Conservation (phyloP, 2,329 filamentous ascomycete species). For the Hypoxylon sp. region DNA sequence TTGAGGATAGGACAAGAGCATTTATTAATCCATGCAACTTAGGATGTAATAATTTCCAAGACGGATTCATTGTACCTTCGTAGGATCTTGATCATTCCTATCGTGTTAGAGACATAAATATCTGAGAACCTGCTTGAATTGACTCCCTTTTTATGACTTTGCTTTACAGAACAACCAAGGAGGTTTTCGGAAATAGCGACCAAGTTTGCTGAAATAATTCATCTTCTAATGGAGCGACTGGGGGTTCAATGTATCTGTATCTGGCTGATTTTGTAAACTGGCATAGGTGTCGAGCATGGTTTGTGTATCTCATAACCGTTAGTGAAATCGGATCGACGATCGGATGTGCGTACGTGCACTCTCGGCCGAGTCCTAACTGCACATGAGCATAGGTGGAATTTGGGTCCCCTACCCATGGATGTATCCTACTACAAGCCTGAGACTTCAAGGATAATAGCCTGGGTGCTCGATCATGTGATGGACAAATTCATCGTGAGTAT, state of each 20-base stretch:
- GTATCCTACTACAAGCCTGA: not conserved
- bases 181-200: not conserved
- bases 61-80: not conserved
- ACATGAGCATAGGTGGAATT: not conserved
- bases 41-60: not conserved
- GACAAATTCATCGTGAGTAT: constrained; percentile 2
- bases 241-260: not conserved
- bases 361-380: not conserved
- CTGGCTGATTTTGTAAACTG: not conserved
- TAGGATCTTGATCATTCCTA: not conserved
- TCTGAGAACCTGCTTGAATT: not conserved
- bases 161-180: not conserved
- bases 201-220: not conserved
- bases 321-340: constrained; percentile 3
- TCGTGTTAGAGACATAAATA: not conserved
- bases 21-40: not conserved
- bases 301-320: not conserved
- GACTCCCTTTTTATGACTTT: not conserved
- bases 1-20: not conserved
- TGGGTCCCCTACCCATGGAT: not conserved
- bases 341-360: not conserved
- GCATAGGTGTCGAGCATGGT: constrained; percentile 1
- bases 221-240: not conserved
- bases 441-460: not conserved
- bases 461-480: constrained; percentile 6